Evolutionary conservation across 305 asterid genomes (phyloP), one percentile per base, ranked within the genome.

Genomic region (Solanum hybrid): DNA sequence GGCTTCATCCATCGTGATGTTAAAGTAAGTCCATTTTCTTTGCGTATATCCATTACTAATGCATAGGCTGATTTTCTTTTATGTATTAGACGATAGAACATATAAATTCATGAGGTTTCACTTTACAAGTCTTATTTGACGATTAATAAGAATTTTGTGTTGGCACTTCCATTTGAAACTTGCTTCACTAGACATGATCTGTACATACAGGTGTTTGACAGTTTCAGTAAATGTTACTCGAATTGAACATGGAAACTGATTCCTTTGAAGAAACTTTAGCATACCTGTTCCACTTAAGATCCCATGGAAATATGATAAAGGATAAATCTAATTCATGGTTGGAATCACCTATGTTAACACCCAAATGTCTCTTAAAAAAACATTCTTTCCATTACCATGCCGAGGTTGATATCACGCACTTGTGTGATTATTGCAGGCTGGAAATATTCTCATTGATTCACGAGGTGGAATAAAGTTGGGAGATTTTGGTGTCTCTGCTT

Each of bases 1-100:
- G 99, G 99, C 64, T 99, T 95, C 93, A 98, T 98, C 89, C 99
- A 97, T 90, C 95, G 99, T n/a, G 99, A 98, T 93, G 97, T 98
- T 64, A 98, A 98, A 93, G 99, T 98, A 92, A 94, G 97, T 92
- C 87, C 31, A 61, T 61, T 61, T 61, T 61, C 73, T 61, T 51
- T 51, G 31, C 42, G 0, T 31, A 51, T 10, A 31, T 61, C 31
- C 31, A 51, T 84, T 84, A 11, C 42, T 51, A 57, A 20, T 31
- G 75, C 74, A 31, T 31, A 51, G 75, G 42, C 42, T 51, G 74
- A 51, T 84, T 11, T 84, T 85, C 64, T 46, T 57, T 51, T 57
- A 57, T 33, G 31, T 39, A 39, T 31, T 51, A 61, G 75, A 51
- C n/a, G 42, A 51, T 39, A 46, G 22, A 31, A 31, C 75, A 31